Percentiles rank a stretch among this genome's conserved stretches.
Conservation (phyloP, 768 basidiomycete species). For the Rhizopogon salebrosus region DNA sequence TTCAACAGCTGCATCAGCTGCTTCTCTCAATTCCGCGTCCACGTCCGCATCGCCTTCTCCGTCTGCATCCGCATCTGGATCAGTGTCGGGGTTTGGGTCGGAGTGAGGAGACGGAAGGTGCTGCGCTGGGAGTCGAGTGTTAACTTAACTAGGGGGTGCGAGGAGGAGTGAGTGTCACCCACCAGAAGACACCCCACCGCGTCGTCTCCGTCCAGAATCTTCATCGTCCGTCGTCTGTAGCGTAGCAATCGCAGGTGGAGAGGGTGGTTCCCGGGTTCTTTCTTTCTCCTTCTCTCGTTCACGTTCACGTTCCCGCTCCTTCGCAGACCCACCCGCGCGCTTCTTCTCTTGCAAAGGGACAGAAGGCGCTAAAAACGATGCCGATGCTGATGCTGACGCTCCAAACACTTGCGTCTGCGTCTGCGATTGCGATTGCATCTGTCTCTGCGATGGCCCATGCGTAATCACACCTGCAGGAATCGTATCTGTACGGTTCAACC, state of each 20-base stretch:
- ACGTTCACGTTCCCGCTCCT: slow-evolving; percentile 14
- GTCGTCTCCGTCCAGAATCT: slow-evolving; percentile 24
- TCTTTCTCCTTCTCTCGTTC: slow-evolving; percentile 18
- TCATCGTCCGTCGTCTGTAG: slow-evolving; percentile 23
- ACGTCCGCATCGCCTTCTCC: slow-evolving; percentile 32
- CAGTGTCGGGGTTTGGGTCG: slow-evolving; percentile 7
- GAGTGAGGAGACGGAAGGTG: slow-evolving; percentile 18
- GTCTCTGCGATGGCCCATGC: slow-evolving; percentile 17
- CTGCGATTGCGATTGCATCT: slow-evolving; percentile 17
- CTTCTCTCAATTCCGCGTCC: slow-evolving; percentile 45
- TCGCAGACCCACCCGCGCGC: neutral
- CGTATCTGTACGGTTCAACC: slow-evolving; percentile 26
- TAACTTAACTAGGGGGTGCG: slow-evolving; percentile 12
- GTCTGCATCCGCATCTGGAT: slow-evolving; percentile 22
- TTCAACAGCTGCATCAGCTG: slow-evolving; percentile 43
- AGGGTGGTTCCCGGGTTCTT: slow-evolving; percentile 17
- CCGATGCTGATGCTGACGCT: slow-evolving; percentile 7
- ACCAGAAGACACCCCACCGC: slow-evolving; percentile 14
- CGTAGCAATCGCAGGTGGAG: slow-evolving; percentile 28
- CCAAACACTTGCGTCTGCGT: slow-evolving; percentile 19
- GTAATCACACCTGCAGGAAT: slow-evolving; percentile 26
- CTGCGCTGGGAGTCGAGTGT: slow-evolving; percentile 11
- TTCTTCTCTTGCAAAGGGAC: slow-evolving; percentile 1
- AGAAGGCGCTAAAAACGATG: neutral
- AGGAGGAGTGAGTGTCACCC: neutral